A percentile compares a stretch with the other conserved stretches of the same genome.
These are phyloP conservation scores for Ophiognomonia clavigignenti-juglandacearum DNA, from an alignment of 2,329 filamentous ascomycete species.

Conservation along the genomic window DNA sequence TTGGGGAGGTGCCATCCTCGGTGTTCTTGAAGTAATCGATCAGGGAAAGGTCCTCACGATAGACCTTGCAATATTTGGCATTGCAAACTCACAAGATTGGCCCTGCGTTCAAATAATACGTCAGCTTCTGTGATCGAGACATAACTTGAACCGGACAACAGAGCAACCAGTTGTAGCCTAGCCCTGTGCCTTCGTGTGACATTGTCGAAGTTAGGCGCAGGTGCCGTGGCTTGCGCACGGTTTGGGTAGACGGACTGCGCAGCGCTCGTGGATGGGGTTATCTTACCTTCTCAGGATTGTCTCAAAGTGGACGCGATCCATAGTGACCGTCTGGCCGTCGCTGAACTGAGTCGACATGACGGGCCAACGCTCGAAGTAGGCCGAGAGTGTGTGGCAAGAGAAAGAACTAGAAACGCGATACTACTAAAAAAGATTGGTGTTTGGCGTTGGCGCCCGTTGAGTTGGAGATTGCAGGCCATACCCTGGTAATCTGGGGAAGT, in stretches of 20 bases:
- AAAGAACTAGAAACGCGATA: not conserved
- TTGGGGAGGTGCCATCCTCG: constrained; percentile 27
- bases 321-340: constrained; percentile 38
- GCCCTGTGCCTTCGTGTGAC: not conserved
- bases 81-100: constrained; percentile 40
- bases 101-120: constrained; percentile 28
- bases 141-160: not conserved
- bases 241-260: not conserved
- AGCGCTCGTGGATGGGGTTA: no score
- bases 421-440: not conserved
- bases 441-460: no score
- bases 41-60: constrained; percentile 2
- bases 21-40: constrained; percentile 14
- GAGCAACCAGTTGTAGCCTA: not conserved
- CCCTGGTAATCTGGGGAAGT: not conserved
- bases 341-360: constrained; percentile 7
- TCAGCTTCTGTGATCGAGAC: not conserved
- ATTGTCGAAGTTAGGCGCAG: not conserved
- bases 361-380: not conserved
- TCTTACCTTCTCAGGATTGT: constrained; percentile 57
- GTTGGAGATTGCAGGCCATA: no score
- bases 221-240: not conserved
- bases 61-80: constrained; percentile 3
- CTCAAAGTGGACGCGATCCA: constrained; percentile 57
- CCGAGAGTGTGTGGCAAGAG: not conserved